Conservation (phyloP, 495 filamentous ascomycete genomes). For the Penicillium flavigenum region DNA sequence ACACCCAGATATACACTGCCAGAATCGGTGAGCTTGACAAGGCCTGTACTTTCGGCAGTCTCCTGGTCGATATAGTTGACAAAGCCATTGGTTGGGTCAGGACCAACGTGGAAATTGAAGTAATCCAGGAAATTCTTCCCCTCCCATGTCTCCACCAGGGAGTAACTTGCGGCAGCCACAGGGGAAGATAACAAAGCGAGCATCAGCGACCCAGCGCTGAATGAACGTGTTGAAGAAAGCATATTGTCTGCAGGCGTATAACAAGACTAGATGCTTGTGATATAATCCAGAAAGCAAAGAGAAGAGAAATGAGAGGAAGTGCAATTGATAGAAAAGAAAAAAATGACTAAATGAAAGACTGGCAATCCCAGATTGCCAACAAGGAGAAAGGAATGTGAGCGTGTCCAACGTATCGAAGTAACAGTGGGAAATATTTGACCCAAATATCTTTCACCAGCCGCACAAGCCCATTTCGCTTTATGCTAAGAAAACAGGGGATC, state of each 20-base stretch:
- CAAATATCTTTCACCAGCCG: conserved; percentile 9
- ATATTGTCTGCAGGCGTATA: conserved; percentile 18
- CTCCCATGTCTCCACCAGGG: conserved; percentile 45
- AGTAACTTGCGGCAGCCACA: conserved; percentile 34
- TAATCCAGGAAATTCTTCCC: conserved; percentile 50
- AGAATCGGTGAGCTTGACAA: conserved; percentile 56
- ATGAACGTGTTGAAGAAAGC: conserved; percentile 22
- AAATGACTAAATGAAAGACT: conserved; percentile 16
- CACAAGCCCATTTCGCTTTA: background rate
- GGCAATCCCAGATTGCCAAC: conserved; percentile 28
- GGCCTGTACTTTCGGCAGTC: conserved; percentile 53
- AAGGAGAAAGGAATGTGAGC: conserved; percentile 30
- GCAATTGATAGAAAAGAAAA: conserved; percentile 13
- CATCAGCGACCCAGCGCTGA: conserved; percentile 34
- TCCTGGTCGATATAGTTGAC: conserved; percentile 62
- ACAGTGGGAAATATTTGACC: conserved; percentile 18
- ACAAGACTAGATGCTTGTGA: conserved; percentile 3
- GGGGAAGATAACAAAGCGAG: conserved; percentile 22
- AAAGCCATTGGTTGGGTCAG: conserved; percentile 69
- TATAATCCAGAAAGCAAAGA: background rate
- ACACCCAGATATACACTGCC: conserved; percentile 54
- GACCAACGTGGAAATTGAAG: conserved; percentile 49
- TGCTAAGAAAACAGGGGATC: background rate
- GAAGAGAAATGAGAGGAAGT: conserved; percentile 12
- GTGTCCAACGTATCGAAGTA: conserved; percentile 18